phyloP scores from a whole-genome alignment of 345 rosid genomes.

The Laguncularia racemosa region DNA sequence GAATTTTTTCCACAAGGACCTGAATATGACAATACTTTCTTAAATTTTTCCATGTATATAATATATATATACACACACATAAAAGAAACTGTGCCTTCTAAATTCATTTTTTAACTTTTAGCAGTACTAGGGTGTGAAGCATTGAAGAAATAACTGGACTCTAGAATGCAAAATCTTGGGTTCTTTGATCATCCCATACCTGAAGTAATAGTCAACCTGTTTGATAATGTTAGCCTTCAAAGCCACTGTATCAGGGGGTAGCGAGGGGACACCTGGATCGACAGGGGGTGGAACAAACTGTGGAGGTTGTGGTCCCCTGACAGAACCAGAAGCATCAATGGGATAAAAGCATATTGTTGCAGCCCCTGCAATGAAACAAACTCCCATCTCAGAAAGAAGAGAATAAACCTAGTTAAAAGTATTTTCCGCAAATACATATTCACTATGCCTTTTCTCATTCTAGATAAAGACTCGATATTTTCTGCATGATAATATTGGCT shows the following conservation, averaged over 20 bases:
- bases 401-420: not conserved
- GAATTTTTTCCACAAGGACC: no score
- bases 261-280: slow-evolving; percentile 38
- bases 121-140: no score
- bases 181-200: slow-evolving; percentile 27
- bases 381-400: slow-evolving; percentile 8
- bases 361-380: slow-evolving; percentile 37
- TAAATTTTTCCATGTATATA: no score
- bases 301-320: slow-evolving; percentile 71
- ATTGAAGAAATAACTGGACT: no score
- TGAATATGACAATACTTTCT: no score
- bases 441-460: no score
- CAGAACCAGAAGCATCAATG: slow-evolving; percentile 52
- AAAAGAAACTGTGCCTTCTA: no score
- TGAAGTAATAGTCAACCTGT: slow-evolving; percentile 95
- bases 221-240: slow-evolving; percentile 49
- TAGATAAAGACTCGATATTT: no score
- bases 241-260: slow-evolving; percentile 36
- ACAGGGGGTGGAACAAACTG: slow-evolving; percentile 49
- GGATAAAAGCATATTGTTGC: slow-evolving; percentile 59
- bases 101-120: no score
- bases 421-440: no score
- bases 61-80: no score
- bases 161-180: no score
- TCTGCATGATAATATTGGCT: not conserved